These are phyloP conservation scores for Tricholomella constricta DNA, from an alignment of 768 basidiomycete genomes.

Conservation along the genomic window DNA sequence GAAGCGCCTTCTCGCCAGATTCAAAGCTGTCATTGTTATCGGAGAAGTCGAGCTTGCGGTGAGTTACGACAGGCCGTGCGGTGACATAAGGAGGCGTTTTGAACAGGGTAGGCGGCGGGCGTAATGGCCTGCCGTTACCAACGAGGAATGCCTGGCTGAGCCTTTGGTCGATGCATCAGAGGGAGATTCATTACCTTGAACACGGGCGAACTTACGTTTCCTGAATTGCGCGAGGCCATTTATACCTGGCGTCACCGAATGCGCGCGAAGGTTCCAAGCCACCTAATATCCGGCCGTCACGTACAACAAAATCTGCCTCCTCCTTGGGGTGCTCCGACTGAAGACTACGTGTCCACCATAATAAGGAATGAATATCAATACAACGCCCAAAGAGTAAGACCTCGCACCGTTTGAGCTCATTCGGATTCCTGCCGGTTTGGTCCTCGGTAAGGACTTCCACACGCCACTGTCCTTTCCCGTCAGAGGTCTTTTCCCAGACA, in stretches of 20 bases:
- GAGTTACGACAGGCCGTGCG: slow-evolving; percentile 79
- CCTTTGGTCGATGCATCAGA: slow-evolving; percentile 20
- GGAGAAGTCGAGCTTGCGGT: slow-evolving; percentile 66
- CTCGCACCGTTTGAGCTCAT: slow-evolving; percentile 77
- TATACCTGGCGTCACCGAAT: slow-evolving; percentile 90
- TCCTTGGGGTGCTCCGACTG: slow-evolving; percentile 80
- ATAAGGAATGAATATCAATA: neutral
- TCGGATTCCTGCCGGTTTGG: slow-evolving; percentile 90
- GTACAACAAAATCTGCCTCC: slow-evolving; percentile 73
- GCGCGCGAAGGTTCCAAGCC: slow-evolving; percentile 85
- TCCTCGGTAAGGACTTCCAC: slow-evolving; percentile 95
- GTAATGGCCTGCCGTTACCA: slow-evolving; percentile 60
- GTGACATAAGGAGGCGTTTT: slow-evolving; percentile 95
- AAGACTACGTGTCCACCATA: slow-evolving; percentile 47
- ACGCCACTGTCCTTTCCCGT: slow-evolving; percentile 78
- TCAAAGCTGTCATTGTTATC: slow-evolving; percentile 27
- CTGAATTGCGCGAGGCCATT: slow-evolving; percentile 78
- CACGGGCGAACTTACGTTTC: slow-evolving; percentile 52
- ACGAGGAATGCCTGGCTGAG: slow-evolving; percentile 67
- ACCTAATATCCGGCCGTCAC: slow-evolving; percentile 81
- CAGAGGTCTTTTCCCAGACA: slow-evolving; percentile 71
- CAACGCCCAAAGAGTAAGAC: neutral
- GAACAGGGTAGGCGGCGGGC: slow-evolving; percentile 60
- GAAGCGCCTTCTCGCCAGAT: slow-evolving; percentile 39
- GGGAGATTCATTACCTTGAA: neutral